phyloP scores from a whole-genome alignment of 768 basidiomycete genomes.

The Trametes punicea region DNA sequence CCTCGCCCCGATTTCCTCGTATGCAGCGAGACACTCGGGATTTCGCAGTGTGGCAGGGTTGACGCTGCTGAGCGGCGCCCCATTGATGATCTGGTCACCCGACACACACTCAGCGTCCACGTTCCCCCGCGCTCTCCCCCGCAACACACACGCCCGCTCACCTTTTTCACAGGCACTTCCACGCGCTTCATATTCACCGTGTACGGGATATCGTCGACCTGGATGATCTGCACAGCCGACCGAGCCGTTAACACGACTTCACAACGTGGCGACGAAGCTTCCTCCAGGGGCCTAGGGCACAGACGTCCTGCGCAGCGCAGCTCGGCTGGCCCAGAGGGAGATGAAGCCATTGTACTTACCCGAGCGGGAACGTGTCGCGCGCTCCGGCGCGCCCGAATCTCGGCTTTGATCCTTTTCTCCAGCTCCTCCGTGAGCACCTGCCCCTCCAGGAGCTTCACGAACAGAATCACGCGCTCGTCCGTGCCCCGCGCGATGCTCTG shows the following conservation, averaged over 20 bases:
- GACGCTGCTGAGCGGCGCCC: slow-evolving; percentile 61
- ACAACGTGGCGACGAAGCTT: slow-evolving; percentile 24
- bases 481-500: slow-evolving; percentile 59
- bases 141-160: slow-evolving; percentile 25
- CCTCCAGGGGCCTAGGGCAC: neutral
- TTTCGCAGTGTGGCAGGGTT: slow-evolving; percentile 73
- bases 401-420: slow-evolving; percentile 53
- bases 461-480: slow-evolving; percentile 76
- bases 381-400: slow-evolving; percentile 61
- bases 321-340: slow-evolving; percentile 1
- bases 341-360: slow-evolving; percentile 38
- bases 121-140: neutral
- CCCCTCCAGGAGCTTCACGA: slow-evolving; percentile 60
- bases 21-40: slow-evolving; percentile 65
- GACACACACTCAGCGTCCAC: slow-evolving; percentile 9
- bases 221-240: slow-evolving; percentile 50
- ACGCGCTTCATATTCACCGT: slow-evolving; percentile 81
- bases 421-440: slow-evolving; percentile 47
- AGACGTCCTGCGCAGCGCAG: slow-evolving; percentile 4
- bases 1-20: slow-evolving; percentile 48
- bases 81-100: slow-evolving; percentile 65
- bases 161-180: slow-evolving; percentile 77
- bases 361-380: slow-evolving; percentile 74
- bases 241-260: slow-evolving; percentile 11
- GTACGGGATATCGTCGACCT: slow-evolving; percentile 69